Percentiles rank a stretch among this genome's conserved stretches.
Evolutionary conservation across 495 filamentous ascomycete genomes (phyloP).

Genomic region (Xylaria palmicola): DNA sequence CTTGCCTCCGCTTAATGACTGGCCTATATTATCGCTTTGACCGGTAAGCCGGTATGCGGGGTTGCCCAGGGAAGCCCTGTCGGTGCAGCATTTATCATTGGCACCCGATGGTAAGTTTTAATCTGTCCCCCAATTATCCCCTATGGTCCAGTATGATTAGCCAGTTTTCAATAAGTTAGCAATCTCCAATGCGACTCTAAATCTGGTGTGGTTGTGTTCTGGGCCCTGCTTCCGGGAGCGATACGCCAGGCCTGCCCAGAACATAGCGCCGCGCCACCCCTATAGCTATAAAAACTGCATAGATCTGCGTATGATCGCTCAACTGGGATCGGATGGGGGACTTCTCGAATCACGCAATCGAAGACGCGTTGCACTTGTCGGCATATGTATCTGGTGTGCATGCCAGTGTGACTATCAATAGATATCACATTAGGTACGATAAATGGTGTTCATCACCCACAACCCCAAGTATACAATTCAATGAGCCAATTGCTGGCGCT

Average conservation of each 20-base stretch:
- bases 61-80: neutral
- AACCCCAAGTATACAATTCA: neutral
- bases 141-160: too few species aligned
- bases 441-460: neutral
- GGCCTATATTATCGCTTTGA: neutral
- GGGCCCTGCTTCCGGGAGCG: too few species aligned
- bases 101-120: neutral
- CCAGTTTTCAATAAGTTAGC: too few species aligned
- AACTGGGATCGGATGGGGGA: neutral
- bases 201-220: neutral
- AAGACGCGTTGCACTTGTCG: neutral
- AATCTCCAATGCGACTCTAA: neutral
- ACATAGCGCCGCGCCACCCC: neutral
- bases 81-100: neutral
- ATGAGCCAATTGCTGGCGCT: neutral
- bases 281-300: neutral
- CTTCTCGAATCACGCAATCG: neutral
- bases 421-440: neutral
- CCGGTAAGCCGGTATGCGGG: neutral
- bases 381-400: neutral
- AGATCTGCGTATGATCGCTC: neutral
- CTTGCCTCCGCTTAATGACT: neutral
- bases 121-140: too few species aligned
- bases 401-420: neutral
- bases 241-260: too few species aligned